These are phyloP conservation scores for Lipomyces chichibuensis DNA, from an alignment of 805 yeast species.

Conservation along the genomic window DNA sequence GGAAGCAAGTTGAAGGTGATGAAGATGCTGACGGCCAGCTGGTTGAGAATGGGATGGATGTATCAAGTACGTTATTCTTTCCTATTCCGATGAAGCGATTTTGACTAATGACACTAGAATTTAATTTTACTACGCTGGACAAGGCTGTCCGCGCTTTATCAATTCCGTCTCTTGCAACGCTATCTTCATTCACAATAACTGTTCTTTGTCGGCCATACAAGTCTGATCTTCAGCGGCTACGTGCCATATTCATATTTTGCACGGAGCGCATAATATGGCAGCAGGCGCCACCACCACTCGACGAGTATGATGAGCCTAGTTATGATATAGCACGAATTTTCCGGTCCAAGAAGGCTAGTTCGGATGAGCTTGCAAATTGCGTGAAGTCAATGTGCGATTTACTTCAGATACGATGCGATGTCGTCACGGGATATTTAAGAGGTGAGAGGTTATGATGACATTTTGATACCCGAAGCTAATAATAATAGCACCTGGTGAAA, in stretches of 20 bases:
- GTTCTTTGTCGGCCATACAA: conserved; percentile 57
- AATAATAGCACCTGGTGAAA: conserved; percentile 60
- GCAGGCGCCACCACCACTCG: conserved; percentile 35
- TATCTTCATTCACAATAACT: conserved; percentile 58
- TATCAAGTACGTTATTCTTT: conserved; percentile 9
- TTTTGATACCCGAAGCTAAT: neutral
- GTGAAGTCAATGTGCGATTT: conserved; percentile 73
- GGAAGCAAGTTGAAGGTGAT: conserved; percentile 36
- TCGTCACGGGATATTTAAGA: conserved; percentile 81
- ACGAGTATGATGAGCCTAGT: conserved; percentile 37
- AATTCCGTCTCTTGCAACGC: conserved; percentile 47
- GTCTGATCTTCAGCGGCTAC: conserved; percentile 59
- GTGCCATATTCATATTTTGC: conserved; percentile 67
- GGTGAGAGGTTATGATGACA: neutral
- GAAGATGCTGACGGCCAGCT: conserved; percentile 37
- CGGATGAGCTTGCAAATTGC: conserved; percentile 75
- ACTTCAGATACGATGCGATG: conserved; percentile 71
- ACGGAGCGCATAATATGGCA: conserved; percentile 59
- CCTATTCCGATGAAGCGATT: neutral
- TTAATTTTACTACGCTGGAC: conserved; percentile 26
- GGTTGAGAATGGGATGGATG: conserved; percentile 30
- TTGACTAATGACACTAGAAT: conserved; percentile 8
- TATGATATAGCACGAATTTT: conserved; percentile 40
- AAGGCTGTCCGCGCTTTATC: conserved; percentile 27
- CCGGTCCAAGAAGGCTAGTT: conserved; percentile 57